Conservation (phyloP, 1,284 basidiomycete species). For the Puccinia triticina region DNA sequence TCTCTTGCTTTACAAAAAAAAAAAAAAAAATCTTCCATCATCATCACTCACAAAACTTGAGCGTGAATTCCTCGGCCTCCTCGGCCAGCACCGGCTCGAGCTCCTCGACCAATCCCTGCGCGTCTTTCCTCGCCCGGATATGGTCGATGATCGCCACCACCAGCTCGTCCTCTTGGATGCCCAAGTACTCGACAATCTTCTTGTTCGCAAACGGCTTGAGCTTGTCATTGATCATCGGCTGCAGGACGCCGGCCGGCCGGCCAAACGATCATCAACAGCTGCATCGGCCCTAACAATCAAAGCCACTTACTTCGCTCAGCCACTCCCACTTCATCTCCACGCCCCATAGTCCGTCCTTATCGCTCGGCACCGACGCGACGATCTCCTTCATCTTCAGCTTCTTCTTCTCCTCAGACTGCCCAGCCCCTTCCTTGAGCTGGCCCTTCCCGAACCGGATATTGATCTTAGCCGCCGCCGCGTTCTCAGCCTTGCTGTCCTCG, state of each 20-base stretch:
- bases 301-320: conserved; percentile 55
- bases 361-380: conserved; percentile 55
- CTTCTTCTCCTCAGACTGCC: conserved; percentile 53
- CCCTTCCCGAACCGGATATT: conserved; percentile 43
- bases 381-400: conserved; percentile 56
- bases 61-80: conserved; percentile 42
- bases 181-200: conserved; percentile 58
- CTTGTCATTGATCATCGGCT: conserved; percentile 56
- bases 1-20: not conserved
- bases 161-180: conserved; percentile 58
- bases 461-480: conserved; percentile 29
- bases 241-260: too few relatives aligned
- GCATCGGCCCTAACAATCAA: too few relatives aligned
- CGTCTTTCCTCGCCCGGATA: conserved; percentile 56
- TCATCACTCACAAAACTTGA: conserved; percentile 44
- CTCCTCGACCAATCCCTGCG: conserved; percentile 58
- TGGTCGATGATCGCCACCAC: conserved; percentile 57
- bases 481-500: conserved; percentile 55
- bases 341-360: conserved; percentile 55
- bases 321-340: conserved; percentile 56
- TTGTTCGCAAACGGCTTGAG: conserved; percentile 56
- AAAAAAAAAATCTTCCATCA: too few relatives aligned
- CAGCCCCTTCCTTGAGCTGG: conserved; percentile 34
- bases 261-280: not conserved
- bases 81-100: conserved; percentile 56